Base-by-base conservation (phyloP, 768 basidiomycete species). In the Kwoniella europaea region DNA sequence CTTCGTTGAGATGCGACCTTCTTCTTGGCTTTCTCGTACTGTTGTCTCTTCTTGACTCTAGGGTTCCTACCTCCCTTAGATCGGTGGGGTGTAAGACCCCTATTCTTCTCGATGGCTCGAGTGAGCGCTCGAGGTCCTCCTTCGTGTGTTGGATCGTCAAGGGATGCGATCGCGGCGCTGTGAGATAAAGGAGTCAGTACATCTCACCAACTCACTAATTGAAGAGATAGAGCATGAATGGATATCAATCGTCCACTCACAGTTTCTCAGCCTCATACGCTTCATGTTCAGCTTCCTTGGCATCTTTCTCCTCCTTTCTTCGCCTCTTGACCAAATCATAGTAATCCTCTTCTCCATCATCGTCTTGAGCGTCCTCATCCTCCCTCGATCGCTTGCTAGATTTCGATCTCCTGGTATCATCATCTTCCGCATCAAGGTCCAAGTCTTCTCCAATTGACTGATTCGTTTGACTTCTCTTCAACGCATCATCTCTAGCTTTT, bases 1-100 rank as follows among this genome's bases (percentile, higher is more conserved):
- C 94, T 90, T 83, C 92, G 91, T 84, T 94, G 93, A 24, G 92
- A 94, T 35, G 90, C 85, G 15, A 98, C 86, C 85, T 91, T 93
- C 86, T 92, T 94, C 87, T 96, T 92, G 73, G 95, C 96, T 85
- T 97, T 91, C 79, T 95, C 95, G 86, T 91, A 98, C 52, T 82
- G 91, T 84, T 91, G 88, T 43, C 93, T 89, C 84, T 99, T 99
- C 89, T 98, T 98, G 84, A 98, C 94, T 71, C 97, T 90, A 53
- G 96, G 95, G 85, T 99, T 99, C 74, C 95, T 92, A 46, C 93
- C 92, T 66, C 88, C 87, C 85, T 98, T 98, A 54, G 91, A 86
- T 67, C 97, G 89, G 71, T 87, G 89, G 4, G 96, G 95, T 16
- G 95, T 98, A 63, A 98, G 89, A 67, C 97, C 96, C 79, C 90